Evolutionary conservation across 225 moss, liverwort and hornwort genomes (phyloP).

Genomic region (Rhytidiadelphus loreus): DNA sequence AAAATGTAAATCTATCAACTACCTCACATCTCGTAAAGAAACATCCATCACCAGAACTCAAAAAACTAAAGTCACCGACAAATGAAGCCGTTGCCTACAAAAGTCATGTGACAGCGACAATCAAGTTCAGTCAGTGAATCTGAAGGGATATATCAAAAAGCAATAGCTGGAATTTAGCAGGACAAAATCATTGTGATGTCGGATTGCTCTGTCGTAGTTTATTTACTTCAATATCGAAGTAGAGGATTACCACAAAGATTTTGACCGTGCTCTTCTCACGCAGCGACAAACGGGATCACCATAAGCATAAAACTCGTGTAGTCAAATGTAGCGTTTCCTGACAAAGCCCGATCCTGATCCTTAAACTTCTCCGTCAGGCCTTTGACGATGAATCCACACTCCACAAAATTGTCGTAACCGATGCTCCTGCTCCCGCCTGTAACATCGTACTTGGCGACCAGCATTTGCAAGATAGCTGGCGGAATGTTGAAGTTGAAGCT

Average conservation of each 20-base stretch:
- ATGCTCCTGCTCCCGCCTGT: slow-evolving; percentile 68
- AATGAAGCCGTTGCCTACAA: neutral
- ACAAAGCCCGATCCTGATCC: slow-evolving; percentile 49
- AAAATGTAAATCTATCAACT: neutral
- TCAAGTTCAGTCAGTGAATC: neutral
- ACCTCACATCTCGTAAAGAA: neutral
- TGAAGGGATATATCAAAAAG: neutral
- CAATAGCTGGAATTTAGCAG: neutral
- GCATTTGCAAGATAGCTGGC: slow-evolving; percentile 55
- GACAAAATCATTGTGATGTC: neutral
- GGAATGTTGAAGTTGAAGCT: slow-evolving; percentile 82
- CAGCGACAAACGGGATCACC: slow-evolving; percentile 86
- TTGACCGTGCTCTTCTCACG: slow-evolving; percentile 8
- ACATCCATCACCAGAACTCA: neutral
- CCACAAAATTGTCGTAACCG: slow-evolving; percentile 91
- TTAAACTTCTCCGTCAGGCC: slow-evolving; percentile 89
- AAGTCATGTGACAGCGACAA: neutral
- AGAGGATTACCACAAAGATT: neutral
- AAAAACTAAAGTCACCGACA: neutral
- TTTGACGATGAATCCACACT: slow-evolving; percentile 93
- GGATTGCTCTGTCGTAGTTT: neutral
- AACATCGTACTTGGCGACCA: slow-evolving; percentile 79
- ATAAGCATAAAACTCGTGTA: slow-evolving; percentile 79
- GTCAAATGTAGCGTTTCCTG: slow-evolving; percentile 70
- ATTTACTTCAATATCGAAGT: neutral